Conservation (phyloP, 2,329 filamentous ascomycete genomes). For the Cadophora gregata region DNA sequence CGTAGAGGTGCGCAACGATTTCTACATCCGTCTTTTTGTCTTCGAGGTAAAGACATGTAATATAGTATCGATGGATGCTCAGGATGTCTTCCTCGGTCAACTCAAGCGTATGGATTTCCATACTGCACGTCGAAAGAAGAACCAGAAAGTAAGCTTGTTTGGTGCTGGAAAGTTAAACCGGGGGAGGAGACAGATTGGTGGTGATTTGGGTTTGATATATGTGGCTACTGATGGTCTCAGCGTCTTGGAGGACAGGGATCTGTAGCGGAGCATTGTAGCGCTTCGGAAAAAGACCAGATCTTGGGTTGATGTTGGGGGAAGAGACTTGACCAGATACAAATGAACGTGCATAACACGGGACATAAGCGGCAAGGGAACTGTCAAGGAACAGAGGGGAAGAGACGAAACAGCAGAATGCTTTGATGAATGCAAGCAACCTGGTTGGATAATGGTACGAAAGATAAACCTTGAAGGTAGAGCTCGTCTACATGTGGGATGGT, state of each 20-base stretch:
- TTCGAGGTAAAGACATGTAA: constrained; percentile 35
- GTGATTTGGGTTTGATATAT: constrained; percentile 16
- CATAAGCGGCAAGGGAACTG: not conserved
- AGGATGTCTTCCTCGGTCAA: constrained; percentile 37
- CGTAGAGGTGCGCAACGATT: constrained; percentile 33
- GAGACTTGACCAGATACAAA: constrained; percentile 14
- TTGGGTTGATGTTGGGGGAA: not conserved
- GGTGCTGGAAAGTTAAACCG: not conserved
- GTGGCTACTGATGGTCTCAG: constrained; percentile 3
- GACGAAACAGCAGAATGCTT: not conserved
- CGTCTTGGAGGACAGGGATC: not conserved
- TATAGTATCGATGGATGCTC: constrained; percentile 32
- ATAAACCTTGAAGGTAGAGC: not conserved
- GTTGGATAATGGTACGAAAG: constrained; percentile 9
- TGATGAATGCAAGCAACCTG: not conserved
- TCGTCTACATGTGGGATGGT: not conserved
- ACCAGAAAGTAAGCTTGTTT: not conserved
- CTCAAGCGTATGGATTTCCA: constrained; percentile 34
- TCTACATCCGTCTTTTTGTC: constrained; percentile 33
- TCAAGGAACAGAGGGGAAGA: not conserved
- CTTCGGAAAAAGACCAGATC: constrained; percentile 11
- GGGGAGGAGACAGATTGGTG: not conserved
- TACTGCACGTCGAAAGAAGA: not conserved
- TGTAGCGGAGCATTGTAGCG: not conserved
- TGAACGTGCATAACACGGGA: constrained; percentile 11